phyloP scores from a whole-genome alignment of 2,329 filamentous ascomycete species.

The Ambrosiella xylebori region DNA sequence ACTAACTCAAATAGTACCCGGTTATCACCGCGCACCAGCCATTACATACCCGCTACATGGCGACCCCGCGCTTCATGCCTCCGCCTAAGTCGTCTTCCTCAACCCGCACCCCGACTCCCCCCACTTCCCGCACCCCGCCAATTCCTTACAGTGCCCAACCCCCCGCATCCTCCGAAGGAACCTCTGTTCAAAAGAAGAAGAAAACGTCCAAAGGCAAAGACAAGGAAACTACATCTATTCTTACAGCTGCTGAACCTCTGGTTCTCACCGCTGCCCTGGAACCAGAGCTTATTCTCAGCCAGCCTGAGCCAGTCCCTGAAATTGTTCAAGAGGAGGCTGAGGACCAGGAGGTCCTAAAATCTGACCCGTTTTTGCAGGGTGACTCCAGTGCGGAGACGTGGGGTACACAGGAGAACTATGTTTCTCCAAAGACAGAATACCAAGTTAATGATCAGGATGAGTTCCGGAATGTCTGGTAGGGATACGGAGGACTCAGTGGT shows the following conservation, averaged over 20 bases:
- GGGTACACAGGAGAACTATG: neutral
- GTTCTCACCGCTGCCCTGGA: neutral
- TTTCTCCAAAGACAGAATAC: constrained; percentile 14
- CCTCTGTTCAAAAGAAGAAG: constrained; percentile 24
- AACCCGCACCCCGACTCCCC: neutral
- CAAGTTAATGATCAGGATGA: constrained; percentile 24
- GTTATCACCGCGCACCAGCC: constrained; percentile 72
- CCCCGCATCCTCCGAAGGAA: constrained; percentile 15
- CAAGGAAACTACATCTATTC: neutral
- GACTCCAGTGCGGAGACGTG: neutral
- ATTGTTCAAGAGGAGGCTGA: neutral
- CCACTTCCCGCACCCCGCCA: constrained; percentile 13
- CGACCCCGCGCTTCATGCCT: constrained; percentile 9
- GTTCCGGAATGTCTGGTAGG: constrained; percentile 30
- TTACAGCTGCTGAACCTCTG: neutral
- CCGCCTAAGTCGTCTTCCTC: neutral
- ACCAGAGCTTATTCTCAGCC: neutral
- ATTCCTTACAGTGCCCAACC: constrained; percentile 17
- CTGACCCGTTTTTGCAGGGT: constrained; percentile 10
- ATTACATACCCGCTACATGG: constrained; percentile 44
- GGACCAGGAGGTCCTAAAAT: neutral
- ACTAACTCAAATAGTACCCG: constrained; percentile 47
- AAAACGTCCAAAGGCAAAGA: constrained; percentile 19
- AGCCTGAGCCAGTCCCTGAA: neutral
- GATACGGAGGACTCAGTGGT: neutral